These are phyloP conservation scores for Prunus kanzakura DNA, from an alignment of 306 rosid genomes.

Conservation along the genomic window DNA sequence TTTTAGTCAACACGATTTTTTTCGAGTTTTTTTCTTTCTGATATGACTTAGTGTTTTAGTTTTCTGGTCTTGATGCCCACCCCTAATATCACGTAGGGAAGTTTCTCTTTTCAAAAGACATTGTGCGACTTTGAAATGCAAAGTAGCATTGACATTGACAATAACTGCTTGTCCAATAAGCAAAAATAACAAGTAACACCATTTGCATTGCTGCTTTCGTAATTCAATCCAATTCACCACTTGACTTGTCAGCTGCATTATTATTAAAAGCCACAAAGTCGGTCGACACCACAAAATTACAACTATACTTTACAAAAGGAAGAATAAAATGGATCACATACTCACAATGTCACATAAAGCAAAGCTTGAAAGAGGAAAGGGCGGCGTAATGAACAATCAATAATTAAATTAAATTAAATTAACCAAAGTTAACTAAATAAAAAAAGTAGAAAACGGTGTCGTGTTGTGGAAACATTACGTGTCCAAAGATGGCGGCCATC, in stretches of 20 bases:
- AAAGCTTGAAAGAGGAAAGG: neutral
- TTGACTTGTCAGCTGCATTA: neutral
- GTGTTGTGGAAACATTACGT: neutral
- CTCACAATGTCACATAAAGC: neutral
- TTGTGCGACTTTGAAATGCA: neutral
- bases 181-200: neutral
- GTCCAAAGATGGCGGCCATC: neutral
- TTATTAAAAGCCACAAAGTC: too few relatives aligned
- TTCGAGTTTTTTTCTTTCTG: too few relatives aligned
- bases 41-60: accelerated
- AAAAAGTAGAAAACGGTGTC: neutral
- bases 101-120: neutral
- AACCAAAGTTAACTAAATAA: neutral
- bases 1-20: too few relatives aligned
- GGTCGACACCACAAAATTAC: neutral
- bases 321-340: too few relatives aligned
- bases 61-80: too few relatives aligned
- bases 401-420: neutral
- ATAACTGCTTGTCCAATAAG: neutral
- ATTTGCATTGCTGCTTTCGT: neutral
- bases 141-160: neutral
- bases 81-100: too few relatives aligned
- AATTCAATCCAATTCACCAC: neutral
- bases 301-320: neutral
- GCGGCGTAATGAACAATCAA: too few relatives aligned